These are phyloP conservation scores for Papilionanthe hybrid DNA, from an alignment of 116 monocot genomes.

Conservation along the genomic window DNA sequence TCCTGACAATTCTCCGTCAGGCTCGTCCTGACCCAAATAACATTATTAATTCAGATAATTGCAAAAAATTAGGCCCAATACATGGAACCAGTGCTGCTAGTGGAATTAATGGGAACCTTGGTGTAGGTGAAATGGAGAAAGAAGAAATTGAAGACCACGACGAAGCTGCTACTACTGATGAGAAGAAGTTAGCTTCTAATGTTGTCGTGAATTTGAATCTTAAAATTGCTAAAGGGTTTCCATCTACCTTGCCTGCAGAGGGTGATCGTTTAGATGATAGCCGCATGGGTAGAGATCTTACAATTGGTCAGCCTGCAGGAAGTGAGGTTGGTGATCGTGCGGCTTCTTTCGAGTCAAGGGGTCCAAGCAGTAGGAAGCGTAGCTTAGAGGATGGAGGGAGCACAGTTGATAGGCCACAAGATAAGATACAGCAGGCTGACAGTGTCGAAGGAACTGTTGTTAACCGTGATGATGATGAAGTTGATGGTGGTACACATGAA, in stretches of 20 bases:
- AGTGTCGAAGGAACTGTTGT: slow-evolving; percentile 94
- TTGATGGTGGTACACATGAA: slow-evolving; percentile 68
- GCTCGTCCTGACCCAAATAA: slow-evolving; percentile 46
- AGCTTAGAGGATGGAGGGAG: slow-evolving; percentile 91
- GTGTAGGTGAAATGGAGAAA: slow-evolving; percentile 51
- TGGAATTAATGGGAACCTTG: slow-evolving; percentile 67
- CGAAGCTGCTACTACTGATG: slow-evolving; percentile 58
- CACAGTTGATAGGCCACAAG: slow-evolving; percentile 83
- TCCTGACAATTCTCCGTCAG: slow-evolving; percentile 51
- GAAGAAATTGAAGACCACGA: slow-evolving; percentile 52
- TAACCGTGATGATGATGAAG: slow-evolving; percentile 82
- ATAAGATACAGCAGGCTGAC: slow-evolving; percentile 62
- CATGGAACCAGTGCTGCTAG: slow-evolving; percentile 89
- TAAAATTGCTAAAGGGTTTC: slow-evolving; percentile 62
- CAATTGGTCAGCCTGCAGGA: slow-evolving; percentile 90
- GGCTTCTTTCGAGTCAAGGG: slow-evolving; percentile 91
- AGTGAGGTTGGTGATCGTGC: slow-evolving; percentile 99
- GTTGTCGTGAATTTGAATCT: slow-evolving; percentile 83
- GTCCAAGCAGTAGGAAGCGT: slow-evolving; percentile 85
- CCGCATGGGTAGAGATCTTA: slow-evolving; percentile 78
- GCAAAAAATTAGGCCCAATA: slow-evolving; percentile 57
- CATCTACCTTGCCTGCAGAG: slow-evolving; percentile 33
- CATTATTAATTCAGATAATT: slow-evolving; percentile 34
- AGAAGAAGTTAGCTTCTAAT: slow-evolving; percentile 62
- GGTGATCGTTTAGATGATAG: slow-evolving; percentile 48